These are phyloP conservation scores for Microdochium paspali DNA, from an alignment of 2,329 filamentous ascomycete genomes.

Conservation along the genomic window DNA sequence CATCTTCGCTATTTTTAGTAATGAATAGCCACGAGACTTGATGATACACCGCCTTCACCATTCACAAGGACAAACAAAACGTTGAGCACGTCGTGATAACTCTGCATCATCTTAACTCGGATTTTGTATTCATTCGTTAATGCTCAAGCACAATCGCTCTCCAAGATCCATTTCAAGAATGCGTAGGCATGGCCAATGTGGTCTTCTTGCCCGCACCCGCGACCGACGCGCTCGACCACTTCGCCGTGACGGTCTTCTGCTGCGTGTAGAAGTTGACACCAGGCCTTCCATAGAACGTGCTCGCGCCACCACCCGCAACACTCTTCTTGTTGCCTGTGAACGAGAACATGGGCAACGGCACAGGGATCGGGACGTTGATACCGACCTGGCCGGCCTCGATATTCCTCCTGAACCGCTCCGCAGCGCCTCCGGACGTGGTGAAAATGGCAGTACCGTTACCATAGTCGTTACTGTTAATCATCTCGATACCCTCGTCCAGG, in stretches of 20 bases:
- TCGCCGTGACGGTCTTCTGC: slow-evolving; percentile 57
- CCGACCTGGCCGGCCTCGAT: slow-evolving; percentile 17
- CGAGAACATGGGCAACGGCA: slow-evolving; percentile 16
- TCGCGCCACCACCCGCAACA: slow-evolving; percentile 57
- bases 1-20: too few relatives aligned
- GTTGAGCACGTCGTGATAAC: too few relatives aligned
- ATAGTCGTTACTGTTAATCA: slow-evolving; percentile 20
- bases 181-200: not conserved
- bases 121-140: too few relatives aligned
- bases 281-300: slow-evolving; percentile 64
- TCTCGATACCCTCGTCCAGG: slow-evolving; percentile 21
- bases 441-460: slow-evolving; percentile 25
- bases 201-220: not conserved
- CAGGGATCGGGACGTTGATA: slow-evolving; percentile 15
- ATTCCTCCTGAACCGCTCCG: slow-evolving; percentile 18
- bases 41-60: too few relatives aligned
- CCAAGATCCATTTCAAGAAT: not conserved
- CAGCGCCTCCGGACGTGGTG: slow-evolving; percentile 18
- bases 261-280: slow-evolving; percentile 65
- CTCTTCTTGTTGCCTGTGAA: slow-evolving; percentile 44
- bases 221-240: not conserved
- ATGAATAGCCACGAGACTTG: too few relatives aligned
- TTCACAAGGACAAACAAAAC: too few relatives aligned
- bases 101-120: too few relatives aligned
- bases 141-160: too few relatives aligned